Percentiles rank a stretch among this genome's conserved stretches.
These are phyloP conservation scores for Apocynum venetum DNA, from an alignment of 257 asterid genomes.

Conservation along the genomic window DNA sequence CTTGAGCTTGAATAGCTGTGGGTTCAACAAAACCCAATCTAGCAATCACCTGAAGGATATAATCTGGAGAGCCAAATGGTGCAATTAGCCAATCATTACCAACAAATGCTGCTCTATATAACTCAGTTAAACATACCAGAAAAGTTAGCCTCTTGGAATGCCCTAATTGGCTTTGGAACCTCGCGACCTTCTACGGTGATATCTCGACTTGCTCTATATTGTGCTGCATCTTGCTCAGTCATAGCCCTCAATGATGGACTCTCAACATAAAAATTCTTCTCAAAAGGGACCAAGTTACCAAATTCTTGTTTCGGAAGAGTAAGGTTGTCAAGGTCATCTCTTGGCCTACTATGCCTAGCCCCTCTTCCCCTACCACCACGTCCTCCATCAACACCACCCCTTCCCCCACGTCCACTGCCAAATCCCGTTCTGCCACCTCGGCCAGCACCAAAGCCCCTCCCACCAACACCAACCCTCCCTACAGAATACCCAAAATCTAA, in stretches of 20 bases:
- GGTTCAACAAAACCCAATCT: conserved; percentile 84
- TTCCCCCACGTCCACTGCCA: conserved; percentile 36
- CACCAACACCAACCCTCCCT: conserved; percentile 35
- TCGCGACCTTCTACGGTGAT: conserved; percentile 76
- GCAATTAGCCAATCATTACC: conserved; percentile 16
- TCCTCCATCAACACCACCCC: conserved; percentile 38
- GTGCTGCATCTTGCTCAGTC: conserved; percentile 62
- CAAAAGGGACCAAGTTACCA: conserved; percentile 64
- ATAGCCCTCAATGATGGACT: conserved; percentile 65
- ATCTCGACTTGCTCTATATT: conserved; percentile 67
- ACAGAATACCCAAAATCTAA: conserved; percentile 19
- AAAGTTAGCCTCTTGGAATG: conserved; percentile 76
- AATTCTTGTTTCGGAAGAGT: conserved; percentile 77
- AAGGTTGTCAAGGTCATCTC: conserved; percentile 70
- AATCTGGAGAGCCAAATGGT: conserved; percentile 40
- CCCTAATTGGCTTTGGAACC: conserved; percentile 75
- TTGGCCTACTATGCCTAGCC: conserved; percentile 37
- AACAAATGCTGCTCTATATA: conserved; percentile 6
- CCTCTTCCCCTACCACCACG: conserved; percentile 44
- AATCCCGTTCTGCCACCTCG: conserved; percentile 27
- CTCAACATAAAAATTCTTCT: conserved; percentile 81
- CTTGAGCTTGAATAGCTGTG: conserved; percentile 88
- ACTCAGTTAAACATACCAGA: conserved; percentile 50
- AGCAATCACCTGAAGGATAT: conserved; percentile 77
- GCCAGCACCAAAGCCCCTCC: conserved; percentile 21